phyloP scores from a whole-genome alignment of 805 yeast genomes.

The Candida patagonica region DNA sequence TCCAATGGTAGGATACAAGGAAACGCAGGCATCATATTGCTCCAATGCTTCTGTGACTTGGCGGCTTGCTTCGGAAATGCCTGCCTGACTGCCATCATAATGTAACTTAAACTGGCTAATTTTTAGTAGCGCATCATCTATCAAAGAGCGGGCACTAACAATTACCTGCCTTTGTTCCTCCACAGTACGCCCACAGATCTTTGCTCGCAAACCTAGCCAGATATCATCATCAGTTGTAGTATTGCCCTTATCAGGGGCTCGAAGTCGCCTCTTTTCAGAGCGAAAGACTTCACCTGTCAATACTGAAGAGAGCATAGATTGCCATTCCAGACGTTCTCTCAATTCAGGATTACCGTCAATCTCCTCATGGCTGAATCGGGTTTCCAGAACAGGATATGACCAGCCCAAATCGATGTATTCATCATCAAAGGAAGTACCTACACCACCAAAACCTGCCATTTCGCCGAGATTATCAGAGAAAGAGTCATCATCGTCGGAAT shows the following conservation, averaged over 20 bases:
- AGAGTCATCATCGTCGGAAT: slow-evolving; percentile 26
- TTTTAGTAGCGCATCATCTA: slow-evolving; percentile 64
- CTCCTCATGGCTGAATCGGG: slow-evolving; percentile 11
- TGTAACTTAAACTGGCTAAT: slow-evolving; percentile 46
- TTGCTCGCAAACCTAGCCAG: slow-evolving; percentile 85
- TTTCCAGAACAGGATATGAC: slow-evolving; percentile 12
- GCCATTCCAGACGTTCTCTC: slow-evolving; percentile 88
- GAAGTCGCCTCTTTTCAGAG: slow-evolving; percentile 58
- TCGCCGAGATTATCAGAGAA: slow-evolving; percentile 18
- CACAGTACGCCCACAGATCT: slow-evolving; percentile 67
- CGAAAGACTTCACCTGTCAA: slow-evolving; percentile 91
- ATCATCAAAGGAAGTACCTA: slow-evolving; percentile 26
- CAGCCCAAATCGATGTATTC: slow-evolving; percentile 21
- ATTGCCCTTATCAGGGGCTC: slow-evolving; percentile 39
- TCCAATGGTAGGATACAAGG: slow-evolving; percentile 67
- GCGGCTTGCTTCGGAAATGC: slow-evolving; percentile 31
- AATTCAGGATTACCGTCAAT: slow-evolving; percentile 24
- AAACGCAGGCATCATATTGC: slow-evolving; percentile 56
- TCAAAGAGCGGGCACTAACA: slow-evolving; percentile 57
- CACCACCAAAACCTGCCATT: slow-evolving; percentile 24
- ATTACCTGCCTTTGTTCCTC: slow-evolving; percentile 68
- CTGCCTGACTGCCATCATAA: slow-evolving; percentile 23
- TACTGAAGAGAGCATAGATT: slow-evolving; percentile 81
- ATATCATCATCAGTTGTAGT: slow-evolving; percentile 45
- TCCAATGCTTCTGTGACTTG: slow-evolving; percentile 52